Evolutionary conservation across 495 filamentous ascomycete species (phyloP).

Genomic region (Astrothelium macrocarpum): DNA sequence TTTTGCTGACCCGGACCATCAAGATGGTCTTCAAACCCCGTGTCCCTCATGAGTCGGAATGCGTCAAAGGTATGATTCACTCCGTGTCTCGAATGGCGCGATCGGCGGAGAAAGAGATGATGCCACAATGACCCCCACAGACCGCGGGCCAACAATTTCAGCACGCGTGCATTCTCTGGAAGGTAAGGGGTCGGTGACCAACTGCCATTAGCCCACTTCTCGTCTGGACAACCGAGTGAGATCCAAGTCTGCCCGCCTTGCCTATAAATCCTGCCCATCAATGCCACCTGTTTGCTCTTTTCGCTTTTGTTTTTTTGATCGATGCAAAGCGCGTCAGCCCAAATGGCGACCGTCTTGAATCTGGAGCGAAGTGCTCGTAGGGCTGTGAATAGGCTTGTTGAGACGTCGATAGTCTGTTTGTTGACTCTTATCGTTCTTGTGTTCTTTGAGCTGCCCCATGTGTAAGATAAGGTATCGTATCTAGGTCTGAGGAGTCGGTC

Average conservation of each 20-base stretch:
- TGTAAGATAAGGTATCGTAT: background rate
- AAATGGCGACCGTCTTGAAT: constrained; percentile 9
- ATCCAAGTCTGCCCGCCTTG: constrained; percentile 1
- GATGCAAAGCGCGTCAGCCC: constrained; percentile 35
- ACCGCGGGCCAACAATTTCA: background rate
- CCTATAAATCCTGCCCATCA: constrained; percentile 27
- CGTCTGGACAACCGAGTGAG: background rate
- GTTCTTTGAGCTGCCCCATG: background rate
- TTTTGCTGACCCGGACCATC: background rate
- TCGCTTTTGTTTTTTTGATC: constrained; percentile 30
- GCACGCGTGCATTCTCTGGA: background rate
- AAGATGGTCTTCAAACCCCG: background rate
- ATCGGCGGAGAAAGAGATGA: background rate
- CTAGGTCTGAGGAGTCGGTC: background rate
- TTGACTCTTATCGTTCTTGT: background rate
- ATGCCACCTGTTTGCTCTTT: constrained; percentile 22
- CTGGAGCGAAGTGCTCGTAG: background rate
- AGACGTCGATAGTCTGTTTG: background rate
- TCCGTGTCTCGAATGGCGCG: background rate
- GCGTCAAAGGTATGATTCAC: background rate
- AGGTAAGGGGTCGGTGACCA: background rate
- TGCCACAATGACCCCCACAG: background rate
- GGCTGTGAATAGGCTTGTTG: background rate
- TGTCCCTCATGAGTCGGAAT: background rate
- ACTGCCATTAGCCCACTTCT: background rate